Base-by-base conservation (phyloP, 805 yeast genomes). In the Alloascoidea africana region DNA sequence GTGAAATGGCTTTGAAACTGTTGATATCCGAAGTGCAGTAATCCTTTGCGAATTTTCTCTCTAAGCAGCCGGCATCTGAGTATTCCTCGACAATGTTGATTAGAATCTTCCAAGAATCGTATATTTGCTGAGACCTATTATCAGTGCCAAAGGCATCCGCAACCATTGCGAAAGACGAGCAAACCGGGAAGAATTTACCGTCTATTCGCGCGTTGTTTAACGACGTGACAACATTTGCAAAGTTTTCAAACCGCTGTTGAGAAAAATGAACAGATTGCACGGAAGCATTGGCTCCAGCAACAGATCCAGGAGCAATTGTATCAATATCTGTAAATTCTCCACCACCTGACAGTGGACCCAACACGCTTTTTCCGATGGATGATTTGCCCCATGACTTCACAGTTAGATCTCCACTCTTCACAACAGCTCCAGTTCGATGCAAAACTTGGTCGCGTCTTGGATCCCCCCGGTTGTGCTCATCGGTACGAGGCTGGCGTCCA, bases 51-150 rank as follows among this genome's bases (percentile, higher is more conserved):
- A 55, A 60, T 34, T 49, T 46, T 32, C 60, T 50, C 38, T 58
- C 63, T 18, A 30, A 35, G 19, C 41, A 38, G 18, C 39, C 40
- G 14, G 11, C 19, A 30, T 17, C 41, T n/a, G 36, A 33, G 6
- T 41, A 33, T 36, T 47, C 55, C 34, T 46, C 57, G 39, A 60
- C 59, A 33, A 75, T 62, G 27, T 62, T 62, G 16, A 63, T 64
- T 41, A 86, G 53, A 34, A 84, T 74, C 39, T 68, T 63, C 85
- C 91, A 85, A 14, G 78, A 65, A 46, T 83, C 94, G 36, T 70
- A 63, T 38, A 85, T 56, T 54, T 82, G 94, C 48, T 70, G 76
- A 3, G 85, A 71, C 43, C 73, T 74, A 27, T 72, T 58, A 48
- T 77, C 86, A 3, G 70, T 58, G 15, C 73, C 76, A 32, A 45